Evolutionary conservation across 1,284 basidiomycete genomes (phyloP), one percentile per base, ranked within the genome.

Genomic region (Anthracocystis walkeri): DNA sequence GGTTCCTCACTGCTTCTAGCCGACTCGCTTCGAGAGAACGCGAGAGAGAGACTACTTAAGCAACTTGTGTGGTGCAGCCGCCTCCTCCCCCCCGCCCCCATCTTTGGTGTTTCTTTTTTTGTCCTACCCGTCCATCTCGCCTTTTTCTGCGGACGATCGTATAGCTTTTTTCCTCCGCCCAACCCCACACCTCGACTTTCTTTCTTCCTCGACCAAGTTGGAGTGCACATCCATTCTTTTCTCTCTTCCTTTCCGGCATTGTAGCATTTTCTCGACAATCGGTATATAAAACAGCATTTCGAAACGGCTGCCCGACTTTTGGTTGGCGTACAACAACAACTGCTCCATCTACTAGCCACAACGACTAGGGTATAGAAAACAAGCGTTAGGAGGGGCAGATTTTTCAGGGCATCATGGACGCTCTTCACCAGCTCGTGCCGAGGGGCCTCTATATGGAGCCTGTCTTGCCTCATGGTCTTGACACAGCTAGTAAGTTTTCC

Each of bases 361-460:
- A 4, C 29, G 29, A 4, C 8, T 4, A 4, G 4, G 29, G 29
- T 4, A 29, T 29, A 29, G 29, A 8, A 29, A 29, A 8, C 29
- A 5, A 29, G 29, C 5, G 29, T 8, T 29, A 29, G 29, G 29
- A 5, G 29, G 29, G 29, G 4, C 29, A 29, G 29, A 29, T 29
- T 29, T 29, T 29, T 48, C 20, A 49, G 31, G 14, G 7, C 58
- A 55, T 33, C 48, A 71, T 74, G 71, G 71, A 60, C 49, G 51
- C 23, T 48, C 46, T 63, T 50, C 71, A 65, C 35, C 60, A 67
- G 38, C 63, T 74, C 46, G 52, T 68, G 50, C 53, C 72, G 18
- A 62, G 72, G 7, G 75, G 50, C 16, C 75, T 77, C 57, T 77
- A 77, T 61, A 56, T 29, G 48, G 75, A 77, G 51, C 75, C 75